These are phyloP conservation scores for Boletellus deceptivus DNA, from an alignment of 1,284 basidiomycete genomes.

Conservation along the genomic window DNA sequence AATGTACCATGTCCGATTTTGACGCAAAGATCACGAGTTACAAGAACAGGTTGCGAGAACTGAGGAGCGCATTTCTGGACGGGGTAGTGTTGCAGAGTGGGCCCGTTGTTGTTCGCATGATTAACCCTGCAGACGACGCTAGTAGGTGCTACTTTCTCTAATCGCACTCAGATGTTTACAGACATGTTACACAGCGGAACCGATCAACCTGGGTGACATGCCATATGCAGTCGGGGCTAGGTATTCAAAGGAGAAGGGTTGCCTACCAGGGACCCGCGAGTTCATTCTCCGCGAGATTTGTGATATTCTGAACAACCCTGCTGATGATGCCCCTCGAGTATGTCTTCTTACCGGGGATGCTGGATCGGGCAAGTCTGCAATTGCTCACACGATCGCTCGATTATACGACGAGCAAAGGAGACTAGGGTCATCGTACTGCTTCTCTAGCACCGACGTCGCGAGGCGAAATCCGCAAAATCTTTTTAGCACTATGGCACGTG, in stretches of 20 bases:
- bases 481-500: not conserved
- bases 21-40: not conserved
- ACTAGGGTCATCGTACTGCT: not conserved
- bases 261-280: not conserved
- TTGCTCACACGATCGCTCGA: slow-evolving; percentile 3
- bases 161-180: not conserved
- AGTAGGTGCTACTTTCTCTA: not conserved
- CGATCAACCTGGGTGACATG: not conserved
- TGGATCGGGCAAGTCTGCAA: not conserved
- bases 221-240: not conserved
- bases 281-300: not conserved
- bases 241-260: not conserved
- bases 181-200: not conserved
- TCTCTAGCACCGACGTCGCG: not conserved
- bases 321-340: not conserved
- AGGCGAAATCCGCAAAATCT: not conserved
- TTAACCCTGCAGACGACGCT: not conserved
- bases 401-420: not conserved
- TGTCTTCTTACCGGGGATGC: not conserved
- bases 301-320: not conserved
- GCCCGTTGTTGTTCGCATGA: not conserved
- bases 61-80: not conserved
- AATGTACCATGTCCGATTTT: not conserved
- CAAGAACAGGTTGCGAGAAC: not conserved
- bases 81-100: not conserved